These are phyloP conservation scores for Nicotiana knightiana DNA, from an alignment of 257 asterid genomes.

Conservation along the genomic window DNA sequence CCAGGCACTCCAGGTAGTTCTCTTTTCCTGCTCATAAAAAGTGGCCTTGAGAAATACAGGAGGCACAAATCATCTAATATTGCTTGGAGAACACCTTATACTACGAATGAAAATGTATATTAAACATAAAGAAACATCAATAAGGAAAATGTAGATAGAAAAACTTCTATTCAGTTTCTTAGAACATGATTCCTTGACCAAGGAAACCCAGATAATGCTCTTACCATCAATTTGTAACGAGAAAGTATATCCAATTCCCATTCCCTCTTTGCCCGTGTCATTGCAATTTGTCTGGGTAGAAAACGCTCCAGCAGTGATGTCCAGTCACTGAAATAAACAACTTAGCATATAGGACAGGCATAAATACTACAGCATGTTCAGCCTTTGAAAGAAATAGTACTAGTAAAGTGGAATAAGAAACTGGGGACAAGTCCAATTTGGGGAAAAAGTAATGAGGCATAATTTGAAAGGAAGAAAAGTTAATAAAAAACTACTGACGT, in stretches of 20 bases:
- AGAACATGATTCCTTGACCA: background rate
- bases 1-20: background rate
- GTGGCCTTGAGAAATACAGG: background rate
- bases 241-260: slow-evolving; percentile 92
- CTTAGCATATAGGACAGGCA: slow-evolving; percentile 8
- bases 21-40: background rate
- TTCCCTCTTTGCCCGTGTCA: slow-evolving; percentile 89
- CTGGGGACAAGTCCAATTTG: background rate
- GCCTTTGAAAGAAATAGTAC: slow-evolving; percentile 3
- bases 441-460: background rate
- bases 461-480: slow-evolving; percentile 1
- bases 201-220: slow-evolving; percentile 10
- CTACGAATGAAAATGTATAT: background rate
- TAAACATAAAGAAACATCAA: background rate
- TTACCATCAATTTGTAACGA: slow-evolving; percentile 88
- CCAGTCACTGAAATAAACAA: slow-evolving; percentile 65
- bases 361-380: slow-evolving; percentile 6
- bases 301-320: slow-evolving; percentile 82
- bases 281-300: slow-evolving; percentile 88
- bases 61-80: background rate
- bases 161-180: background rate
- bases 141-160: background rate
- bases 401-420: background rate
- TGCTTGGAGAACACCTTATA: background rate
- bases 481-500: slow-evolving; percentile 51